Evolutionary conservation across 2,329 filamentous ascomycete species (phyloP).

Genomic region (Dothiorella sarmentorum): DNA sequence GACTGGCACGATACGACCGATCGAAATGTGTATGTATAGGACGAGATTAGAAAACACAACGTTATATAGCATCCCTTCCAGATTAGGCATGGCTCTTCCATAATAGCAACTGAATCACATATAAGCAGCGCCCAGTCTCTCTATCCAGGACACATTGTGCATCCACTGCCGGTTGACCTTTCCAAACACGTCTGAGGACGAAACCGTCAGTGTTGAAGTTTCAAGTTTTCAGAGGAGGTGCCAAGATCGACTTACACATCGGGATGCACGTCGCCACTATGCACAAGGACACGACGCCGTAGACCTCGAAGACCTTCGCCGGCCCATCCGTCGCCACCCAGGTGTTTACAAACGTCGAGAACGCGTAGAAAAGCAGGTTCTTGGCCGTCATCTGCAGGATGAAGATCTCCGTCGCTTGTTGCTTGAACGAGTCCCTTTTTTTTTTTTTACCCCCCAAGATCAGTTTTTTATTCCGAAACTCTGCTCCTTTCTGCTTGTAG

Average conservation of each 20-base stretch:
- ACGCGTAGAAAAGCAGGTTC: conserved; percentile 35
- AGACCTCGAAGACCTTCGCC: conserved; percentile 28
- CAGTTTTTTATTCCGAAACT: background rate
- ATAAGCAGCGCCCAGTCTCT: background rate
- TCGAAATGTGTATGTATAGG: no score
- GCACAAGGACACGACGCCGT: conserved; percentile 29
- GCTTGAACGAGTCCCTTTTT: conserved; percentile 31
- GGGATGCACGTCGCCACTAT: conserved; percentile 32
- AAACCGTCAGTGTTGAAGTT: background rate
- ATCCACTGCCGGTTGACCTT: conserved; percentile 24
- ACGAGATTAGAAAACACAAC: no score
- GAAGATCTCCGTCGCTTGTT: conserved; percentile 31
- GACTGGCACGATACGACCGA: no score
- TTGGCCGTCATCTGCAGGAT: conserved; percentile 37
- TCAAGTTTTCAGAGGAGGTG: background rate
- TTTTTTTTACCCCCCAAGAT: no score
- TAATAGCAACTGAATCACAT: no score
- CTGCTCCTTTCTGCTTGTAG: no score
- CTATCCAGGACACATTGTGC: conserved; percentile 16
- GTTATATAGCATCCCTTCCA: no score
- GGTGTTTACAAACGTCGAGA: conserved; percentile 33
- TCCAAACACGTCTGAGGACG: conserved; percentile 22
- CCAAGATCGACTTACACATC: conserved; percentile 29
- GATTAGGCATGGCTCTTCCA: no score
- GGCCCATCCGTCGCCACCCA: conserved; percentile 28